Conservation (phyloP, 768 basidiomycete genomes). For the Hortiboletus flavorubellus region DNA sequence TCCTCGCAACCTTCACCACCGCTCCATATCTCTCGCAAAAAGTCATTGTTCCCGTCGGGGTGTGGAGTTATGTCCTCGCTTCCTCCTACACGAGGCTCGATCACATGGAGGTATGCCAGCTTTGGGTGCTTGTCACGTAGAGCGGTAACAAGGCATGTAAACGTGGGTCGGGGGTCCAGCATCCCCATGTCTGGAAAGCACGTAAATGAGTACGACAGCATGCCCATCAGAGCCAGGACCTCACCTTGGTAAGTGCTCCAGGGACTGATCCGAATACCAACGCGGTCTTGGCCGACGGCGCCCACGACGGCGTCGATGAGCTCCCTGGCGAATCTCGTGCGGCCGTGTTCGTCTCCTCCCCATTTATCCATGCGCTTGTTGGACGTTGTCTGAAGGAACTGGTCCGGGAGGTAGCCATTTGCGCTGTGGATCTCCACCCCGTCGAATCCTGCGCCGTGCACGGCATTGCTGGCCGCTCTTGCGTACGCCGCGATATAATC, state of each 20-base stretch:
- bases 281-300: background rate
- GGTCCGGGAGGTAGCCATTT: background rate
- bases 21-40: background rate
- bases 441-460: background rate
- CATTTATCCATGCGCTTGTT: background rate
- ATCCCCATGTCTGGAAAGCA: conserved; percentile 45
- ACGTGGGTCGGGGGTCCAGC: conserved; percentile 52
- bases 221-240: background rate
- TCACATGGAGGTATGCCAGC: conserved; percentile 50
- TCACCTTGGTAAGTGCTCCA: background rate
- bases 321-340: background rate
- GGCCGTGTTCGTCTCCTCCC: background rate
- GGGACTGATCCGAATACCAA: background rate
- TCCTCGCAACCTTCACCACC: background rate
- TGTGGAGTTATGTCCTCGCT: background rate
- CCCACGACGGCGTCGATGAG: background rate
- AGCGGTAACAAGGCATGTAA: conserved; percentile 43
- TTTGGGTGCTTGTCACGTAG: conserved; percentile 30
- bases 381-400: background rate
- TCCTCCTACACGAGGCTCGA: conserved; percentile 37
- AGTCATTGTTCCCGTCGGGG: background rate
- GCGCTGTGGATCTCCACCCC: background rate
- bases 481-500: background rate
- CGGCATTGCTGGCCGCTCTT: background rate
- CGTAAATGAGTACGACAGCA: background rate